phyloP scores from a whole-genome alignment of 1,284 basidiomycete genomes.

The Austroboletus novae-zelandiae region DNA sequence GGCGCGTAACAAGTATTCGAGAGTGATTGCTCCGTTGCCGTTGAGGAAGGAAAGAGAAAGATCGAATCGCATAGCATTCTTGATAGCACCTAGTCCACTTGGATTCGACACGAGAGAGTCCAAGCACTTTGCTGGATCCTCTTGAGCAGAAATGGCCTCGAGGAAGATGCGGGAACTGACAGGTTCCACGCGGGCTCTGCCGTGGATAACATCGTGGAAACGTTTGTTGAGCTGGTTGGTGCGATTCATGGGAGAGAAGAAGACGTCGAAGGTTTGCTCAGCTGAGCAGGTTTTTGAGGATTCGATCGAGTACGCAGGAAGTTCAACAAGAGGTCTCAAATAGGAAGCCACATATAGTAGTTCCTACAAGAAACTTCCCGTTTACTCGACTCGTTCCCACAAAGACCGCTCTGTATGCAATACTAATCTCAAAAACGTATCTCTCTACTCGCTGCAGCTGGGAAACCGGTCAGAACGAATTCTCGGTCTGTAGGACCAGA shows the following conservation, averaged over 20 bases:
- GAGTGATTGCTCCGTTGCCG: constrained; percentile 35
- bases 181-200: constrained; percentile 18
- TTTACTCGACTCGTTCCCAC: no score
- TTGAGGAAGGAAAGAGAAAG: constrained; percentile 45
- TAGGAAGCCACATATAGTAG: no score
- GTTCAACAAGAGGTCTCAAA: no score
- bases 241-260: constrained; percentile 1
- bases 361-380: no score
- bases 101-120: constrained; percentile 40
- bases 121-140: constrained; percentile 41
- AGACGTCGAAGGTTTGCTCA: no score
- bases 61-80: constrained; percentile 46
- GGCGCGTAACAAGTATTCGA: constrained; percentile 45
- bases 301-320: no score
- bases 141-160: constrained; percentile 45
- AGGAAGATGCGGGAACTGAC: constrained; percentile 37
- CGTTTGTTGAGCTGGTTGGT: constrained; percentile 21
- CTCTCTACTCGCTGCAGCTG: no score
- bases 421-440: no score
- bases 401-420: no score
- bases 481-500: no score
- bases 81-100: constrained; percentile 42
- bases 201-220: constrained; percentile 27
- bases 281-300: no score
- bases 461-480: no score